Evolutionary conservation across 176 grass and related monocot species (phyloP), one percentile per base, ranked within the genome.

Genomic region (Lolium rigidum): DNA sequence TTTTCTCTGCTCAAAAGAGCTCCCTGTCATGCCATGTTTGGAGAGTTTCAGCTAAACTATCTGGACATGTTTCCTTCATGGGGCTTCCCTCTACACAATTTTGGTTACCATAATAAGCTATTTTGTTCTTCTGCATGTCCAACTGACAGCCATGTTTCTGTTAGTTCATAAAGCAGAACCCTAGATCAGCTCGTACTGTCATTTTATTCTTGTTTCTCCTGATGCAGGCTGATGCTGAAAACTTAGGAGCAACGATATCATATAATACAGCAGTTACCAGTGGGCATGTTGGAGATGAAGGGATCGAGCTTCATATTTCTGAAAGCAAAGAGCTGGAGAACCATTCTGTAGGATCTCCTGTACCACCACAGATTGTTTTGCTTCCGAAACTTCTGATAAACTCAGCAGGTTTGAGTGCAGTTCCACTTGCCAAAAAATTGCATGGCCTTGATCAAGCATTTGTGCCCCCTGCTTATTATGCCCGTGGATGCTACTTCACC

Each of bases 381-480:
- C 81, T 67, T 87, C 93, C 97, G 1, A 95, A 90, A 46, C 84
- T 95, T 84, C 56, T 98, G 78, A 91, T 98, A 88, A 95, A 95
- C 82, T 89, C 97, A 70, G 90, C 97, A 82, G 97, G 97, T 58
- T 86, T 98, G 60, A 90, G 97, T 90, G 97, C 94, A n/a, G 25
- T 95, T 92, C 92, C 93, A 84, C 97, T 98, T 89, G 92, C 97
- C 43, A 95, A 86, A 84, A 88, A 86, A 90, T 88, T 98, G 49
- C 18, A 52, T 82, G 92, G 89, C 86, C 87, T 98, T 55, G 76
- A 84, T 25, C 81, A 82, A 82, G 85, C 62, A 81, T 81, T 80
- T 84, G 71, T 95, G 43, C 93, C 96, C 46, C 52, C 85, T 61
- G 64, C 88, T 73, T 89, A 94, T 81, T 98, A 95, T 86, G 90